Percentiles rank a stretch among this genome's conserved stretches.
phyloP scores from a whole-genome alignment of 2,329 filamentous ascomycete genomes.

The Ilyonectria robusta region DNA sequence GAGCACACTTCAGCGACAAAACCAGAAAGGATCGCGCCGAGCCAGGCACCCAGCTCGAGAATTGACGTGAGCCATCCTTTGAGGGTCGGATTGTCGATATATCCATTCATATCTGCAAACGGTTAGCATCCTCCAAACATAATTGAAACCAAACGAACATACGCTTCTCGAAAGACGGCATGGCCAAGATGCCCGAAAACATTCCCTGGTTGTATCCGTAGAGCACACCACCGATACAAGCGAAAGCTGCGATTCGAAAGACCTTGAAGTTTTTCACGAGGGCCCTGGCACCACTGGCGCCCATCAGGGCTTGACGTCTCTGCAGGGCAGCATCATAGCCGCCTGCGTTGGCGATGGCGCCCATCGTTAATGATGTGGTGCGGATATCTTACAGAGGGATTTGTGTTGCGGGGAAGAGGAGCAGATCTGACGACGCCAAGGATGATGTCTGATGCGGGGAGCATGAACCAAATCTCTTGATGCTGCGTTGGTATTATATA shows the following conservation, averaged over 20 bases:
- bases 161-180: conserved; percentile 68
- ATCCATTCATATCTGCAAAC: conserved; percentile 67
- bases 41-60: conserved; percentile 82
- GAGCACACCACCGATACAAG: conserved; percentile 73
- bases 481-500: background rate
- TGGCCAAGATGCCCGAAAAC: conserved; percentile 72
- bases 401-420: background rate
- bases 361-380: conserved; percentile 11
- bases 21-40: conserved; percentile 79
- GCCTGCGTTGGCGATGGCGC: conserved; percentile 15
- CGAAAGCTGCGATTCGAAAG: conserved; percentile 72
- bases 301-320: conserved; percentile 68
- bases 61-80: conserved; percentile 77
- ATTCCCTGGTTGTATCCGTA: conserved; percentile 82
- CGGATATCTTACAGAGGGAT: background rate
- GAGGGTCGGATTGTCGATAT: conserved; percentile 64
- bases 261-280: conserved; percentile 73
- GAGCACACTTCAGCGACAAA: conserved; percentile 79
- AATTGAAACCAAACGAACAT: conserved; percentile 25
- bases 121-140: conserved; percentile 27
- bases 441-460: background rate
- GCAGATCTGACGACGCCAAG: background rate
- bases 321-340: conserved; percentile 66
- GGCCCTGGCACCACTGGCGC: conserved; percentile 64
- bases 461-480: background rate